phyloP scores from a whole-genome alignment of 495 filamentous ascomycete species.

The Talaromyces ruber region DNA sequence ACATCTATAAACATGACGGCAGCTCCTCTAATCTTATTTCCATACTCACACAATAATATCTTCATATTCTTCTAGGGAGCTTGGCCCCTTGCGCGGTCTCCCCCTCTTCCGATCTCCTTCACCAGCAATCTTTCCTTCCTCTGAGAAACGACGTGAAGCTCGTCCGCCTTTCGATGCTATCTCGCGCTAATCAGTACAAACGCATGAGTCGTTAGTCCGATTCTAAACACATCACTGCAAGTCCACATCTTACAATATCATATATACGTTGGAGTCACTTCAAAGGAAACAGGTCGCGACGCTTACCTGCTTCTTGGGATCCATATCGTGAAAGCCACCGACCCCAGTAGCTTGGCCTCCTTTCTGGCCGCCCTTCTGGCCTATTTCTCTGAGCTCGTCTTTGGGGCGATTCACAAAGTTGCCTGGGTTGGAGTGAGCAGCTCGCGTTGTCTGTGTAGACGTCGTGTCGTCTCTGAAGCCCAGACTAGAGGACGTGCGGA shows the following conservation, averaged over 20 bases:
- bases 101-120: slow-evolving; percentile 37
- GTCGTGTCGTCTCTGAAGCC: neutral
- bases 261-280: neutral
- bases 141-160: slow-evolving; percentile 32
- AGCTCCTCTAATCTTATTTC: neutral
- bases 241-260: neutral
- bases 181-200: slow-evolving; percentile 19
- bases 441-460: neutral
- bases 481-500: neutral
- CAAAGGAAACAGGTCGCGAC: neutral
- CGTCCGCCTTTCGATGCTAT: slow-evolving; percentile 43
- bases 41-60: neutral
- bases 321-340: slow-evolving; percentile 17
- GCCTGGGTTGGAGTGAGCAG: slow-evolving; percentile 35
- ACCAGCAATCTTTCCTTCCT: slow-evolving; percentile 29
- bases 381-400: slow-evolving; percentile 43
- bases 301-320: slow-evolving; percentile 36
- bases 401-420: slow-evolving; percentile 55
- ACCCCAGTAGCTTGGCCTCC: slow-evolving; percentile 12
- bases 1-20: neutral
- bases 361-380: slow-evolving; percentile 37
- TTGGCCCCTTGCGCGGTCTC: neutral
- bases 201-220: neutral
- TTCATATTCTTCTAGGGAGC: neutral
- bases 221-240: neutral